Conservation (phyloP, 2,329 filamentous ascomycete species). For the Neofusicoccum ribis region DNA sequence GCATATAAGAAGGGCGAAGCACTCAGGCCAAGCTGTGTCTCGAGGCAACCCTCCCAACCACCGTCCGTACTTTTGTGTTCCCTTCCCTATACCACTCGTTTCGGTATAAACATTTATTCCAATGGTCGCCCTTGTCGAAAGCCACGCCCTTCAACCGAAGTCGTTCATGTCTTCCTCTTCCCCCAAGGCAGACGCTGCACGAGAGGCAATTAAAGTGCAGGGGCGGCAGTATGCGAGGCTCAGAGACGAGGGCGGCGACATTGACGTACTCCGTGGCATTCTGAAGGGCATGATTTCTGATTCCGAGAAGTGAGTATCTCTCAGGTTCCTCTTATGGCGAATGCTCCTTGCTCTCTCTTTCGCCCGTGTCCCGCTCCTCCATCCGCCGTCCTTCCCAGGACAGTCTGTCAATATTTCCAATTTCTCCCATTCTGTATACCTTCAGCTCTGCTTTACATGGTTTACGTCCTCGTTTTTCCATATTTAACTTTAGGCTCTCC, state of each 20-base stretch:
- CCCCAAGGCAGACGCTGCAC: slow-evolving; percentile 3
- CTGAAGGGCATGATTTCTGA: background rate
- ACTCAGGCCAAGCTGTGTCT: slow-evolving; percentile 12
- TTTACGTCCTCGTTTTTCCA: background rate
- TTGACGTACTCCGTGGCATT: background rate
- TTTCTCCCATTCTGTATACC: background rate
- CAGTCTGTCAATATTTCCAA: background rate
- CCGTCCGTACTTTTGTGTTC: background rate
- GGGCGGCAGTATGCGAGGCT: slow-evolving; percentile 8
- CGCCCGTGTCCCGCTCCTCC: no score
- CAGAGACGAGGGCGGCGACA: slow-evolving; percentile 5
- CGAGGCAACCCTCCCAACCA: background rate
- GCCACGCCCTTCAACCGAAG: slow-evolving; percentile 7
- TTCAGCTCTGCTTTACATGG: background rate
- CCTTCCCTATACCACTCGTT: background rate
- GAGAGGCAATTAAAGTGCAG: slow-evolving; percentile 7
- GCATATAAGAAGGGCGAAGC: slow-evolving; percentile 13
- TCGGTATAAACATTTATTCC: background rate
- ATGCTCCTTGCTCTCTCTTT: background rate
- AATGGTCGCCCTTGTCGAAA: slow-evolving; percentile 13
- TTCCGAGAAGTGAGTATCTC: slow-evolving; percentile 4
- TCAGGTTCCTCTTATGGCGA: background rate
- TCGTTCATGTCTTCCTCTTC: slow-evolving; percentile 1
- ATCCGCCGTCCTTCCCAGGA: no score
- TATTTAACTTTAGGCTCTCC: slow-evolving; percentile 16